Evolutionary conservation across 306 rosid genomes (phyloP), one percentile per base, ranked within the genome.

Genomic region (Vicia sativa): DNA sequence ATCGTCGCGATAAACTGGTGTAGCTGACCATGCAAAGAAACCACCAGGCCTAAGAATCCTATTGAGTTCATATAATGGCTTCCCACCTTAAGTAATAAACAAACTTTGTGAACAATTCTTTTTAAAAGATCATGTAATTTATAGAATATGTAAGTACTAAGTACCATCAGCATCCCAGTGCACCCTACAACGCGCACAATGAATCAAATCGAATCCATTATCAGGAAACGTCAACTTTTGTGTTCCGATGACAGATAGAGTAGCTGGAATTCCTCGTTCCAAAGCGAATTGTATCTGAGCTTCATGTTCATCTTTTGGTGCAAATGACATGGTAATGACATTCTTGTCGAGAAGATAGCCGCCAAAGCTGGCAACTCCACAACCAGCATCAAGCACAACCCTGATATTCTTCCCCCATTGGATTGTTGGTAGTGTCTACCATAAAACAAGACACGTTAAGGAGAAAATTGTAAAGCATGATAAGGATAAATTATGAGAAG

Each of bases 311-410:
- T 93, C 99, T 78, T 93, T 93, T 2, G 99, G 99, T 46, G 97
- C 99, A 76, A 93, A 85, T 39, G 99, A 93, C 99, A 93, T 81
- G 50, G 99, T 79, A 38, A 93, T 86, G 61, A 85, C 97, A 70
- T 90, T 82, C 63, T 46, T 90, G 57, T 93, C 95, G 56, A 90
- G 76, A 72, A 93, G 84, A 85, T 82, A 73, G 53, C 96, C 99
- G 52, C 97, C 99, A 65, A 93, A 93, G 81, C 99, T 93, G 62
- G 99, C 99, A 72, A 93, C 99, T 16, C 99, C 99, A 72, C 97
- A 90, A 21, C 99, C 99, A 42, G 86, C 97, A 73, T 90, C 99
- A 35, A 93, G 87, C 79, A 93, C 79, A 81, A 90, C 96, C 79
- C 97, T 84, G 65, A 77, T 79, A 56, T 87, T 81, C 73, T 80